Percentiles rank a stretch among this genome's conserved stretches.
These are phyloP conservation scores for Aspergillus vadensis DNA, from an alignment of 2,329 filamentous ascomycete species.

Conservation along the genomic window DNA sequence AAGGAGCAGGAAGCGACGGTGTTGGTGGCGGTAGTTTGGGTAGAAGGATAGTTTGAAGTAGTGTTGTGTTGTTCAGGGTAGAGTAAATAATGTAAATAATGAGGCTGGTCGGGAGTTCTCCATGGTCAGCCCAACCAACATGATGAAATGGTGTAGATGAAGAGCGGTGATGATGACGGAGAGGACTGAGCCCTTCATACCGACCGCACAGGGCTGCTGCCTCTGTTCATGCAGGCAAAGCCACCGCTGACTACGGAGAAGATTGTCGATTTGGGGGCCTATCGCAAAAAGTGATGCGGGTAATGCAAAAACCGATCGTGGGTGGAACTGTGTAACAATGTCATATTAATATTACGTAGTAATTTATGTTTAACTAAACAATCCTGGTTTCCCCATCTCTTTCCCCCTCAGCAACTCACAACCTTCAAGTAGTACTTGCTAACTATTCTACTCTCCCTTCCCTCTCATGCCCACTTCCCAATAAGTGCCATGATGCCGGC, in stretches of 20 bases:
- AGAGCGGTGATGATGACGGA: slow-evolving; percentile 1
- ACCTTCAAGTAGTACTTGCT: no score
- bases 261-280: neutral
- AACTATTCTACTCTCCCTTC: neutral
- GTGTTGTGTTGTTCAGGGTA: neutral
- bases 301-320: neutral
- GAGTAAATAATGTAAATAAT: neutral
- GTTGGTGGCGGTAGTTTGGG: neutral
- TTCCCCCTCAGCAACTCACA: neutral
- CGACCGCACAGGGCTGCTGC: neutral
- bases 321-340: neutral
- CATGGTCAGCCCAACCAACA: neutral
- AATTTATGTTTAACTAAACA: neutral
- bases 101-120: neutral
- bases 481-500: slow-evolving; percentile 52
- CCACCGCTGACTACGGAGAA: neutral
- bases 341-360: neutral
- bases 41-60: neutral
- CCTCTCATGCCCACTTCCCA: slow-evolving; percentile 52
- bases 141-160: neutral
- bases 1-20: neutral
- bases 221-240: neutral
- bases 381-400: neutral
- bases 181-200: neutral
- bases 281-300: neutral